Evolutionary conservation across 495 filamentous ascomycete species (phyloP), one percentile per base, ranked within the genome.

Genomic region (Opeltia flavorubescens): DNA sequence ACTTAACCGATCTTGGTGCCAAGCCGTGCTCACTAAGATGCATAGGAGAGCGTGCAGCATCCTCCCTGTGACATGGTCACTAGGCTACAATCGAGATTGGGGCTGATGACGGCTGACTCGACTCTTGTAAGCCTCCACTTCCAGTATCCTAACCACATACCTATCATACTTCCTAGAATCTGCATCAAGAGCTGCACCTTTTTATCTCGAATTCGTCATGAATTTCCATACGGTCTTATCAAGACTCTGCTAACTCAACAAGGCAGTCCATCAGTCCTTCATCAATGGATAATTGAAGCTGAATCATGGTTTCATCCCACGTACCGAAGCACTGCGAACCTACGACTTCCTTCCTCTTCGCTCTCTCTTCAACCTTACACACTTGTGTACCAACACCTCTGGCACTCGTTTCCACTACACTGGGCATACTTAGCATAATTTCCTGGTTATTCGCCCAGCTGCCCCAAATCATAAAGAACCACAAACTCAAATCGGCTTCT

Each of bases 401-500:
- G 31, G 78, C 80, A 44, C 65, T 84, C 49, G 57, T 81, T 50
- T 86, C 81, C 35, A 78, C 72, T 5, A 47, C 71, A n/a, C 65
- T 84, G 31, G 81, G 81, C 31, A 70, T 70, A 0, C 59, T 77
- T 49, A 81, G 76, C 55, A 84, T 85, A 30, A 53, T 77, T 31
- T 76, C 81, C 42, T 86, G 81, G 81, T 66, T 86, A n/a, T 86
- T 83, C 55, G 81, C 82, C 24, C 82, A 85, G 59, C 62, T 85
- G 17, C 81, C 81, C 2, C 81, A 86, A 53, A 81, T 86, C 35
- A 78, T 72, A 61, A 83, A 82, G 66, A 86, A 86, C 57, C 76
- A 75, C 52, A 67, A 68, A 39, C 55, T 81, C 7, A 65, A 76
- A 49, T 83, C 80, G 2, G 83, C 80, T 0, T 77, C 79, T 5